phyloP scores from a whole-genome alignment of 78 protist genomes.

The Chrysochromulina tobinii region DNA sequence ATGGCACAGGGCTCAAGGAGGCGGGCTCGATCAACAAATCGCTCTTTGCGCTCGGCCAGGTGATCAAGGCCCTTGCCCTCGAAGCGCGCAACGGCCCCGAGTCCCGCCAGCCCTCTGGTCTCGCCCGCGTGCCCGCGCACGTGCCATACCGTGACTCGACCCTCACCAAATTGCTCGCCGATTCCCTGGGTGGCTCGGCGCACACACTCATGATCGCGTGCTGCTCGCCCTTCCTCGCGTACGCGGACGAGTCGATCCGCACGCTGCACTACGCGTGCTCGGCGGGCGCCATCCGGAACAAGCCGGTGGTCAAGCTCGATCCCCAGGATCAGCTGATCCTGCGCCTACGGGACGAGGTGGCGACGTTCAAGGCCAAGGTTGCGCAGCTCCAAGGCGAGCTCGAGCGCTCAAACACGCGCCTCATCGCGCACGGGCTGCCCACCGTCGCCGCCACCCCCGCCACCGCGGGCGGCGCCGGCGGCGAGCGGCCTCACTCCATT shows the following conservation, averaged over 20 bases:
- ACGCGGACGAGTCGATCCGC: not conserved
- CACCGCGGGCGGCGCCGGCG: not conserved
- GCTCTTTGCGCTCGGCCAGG: not conserved
- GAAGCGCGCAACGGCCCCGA: not conserved
- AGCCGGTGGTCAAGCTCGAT: not conserved
- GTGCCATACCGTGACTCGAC: not conserved
- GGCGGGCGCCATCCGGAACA: not conserved
- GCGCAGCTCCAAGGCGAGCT: not conserved
- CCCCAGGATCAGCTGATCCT: not conserved
- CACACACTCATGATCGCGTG: constrained; percentile 1
- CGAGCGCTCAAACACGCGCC: not conserved
- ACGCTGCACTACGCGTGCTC: constrained; percentile 8
- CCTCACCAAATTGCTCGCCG: not conserved
- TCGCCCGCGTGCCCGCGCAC: not conserved
- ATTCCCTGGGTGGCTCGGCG: not conserved
- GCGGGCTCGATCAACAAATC: not conserved
- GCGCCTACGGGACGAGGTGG: not conserved
- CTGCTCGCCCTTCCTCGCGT: not conserved
- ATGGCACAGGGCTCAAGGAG: not conserved
- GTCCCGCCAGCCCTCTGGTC: too few species aligned
- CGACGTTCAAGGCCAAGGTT: not conserved
- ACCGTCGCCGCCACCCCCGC: too few species aligned
- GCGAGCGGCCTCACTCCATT: too few species aligned
- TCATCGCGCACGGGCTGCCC: not conserved
- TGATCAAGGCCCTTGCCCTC: not conserved